Base-by-base conservation (phyloP, 768 basidiomycete species). In the Melanogaster broomeanus region DNA sequence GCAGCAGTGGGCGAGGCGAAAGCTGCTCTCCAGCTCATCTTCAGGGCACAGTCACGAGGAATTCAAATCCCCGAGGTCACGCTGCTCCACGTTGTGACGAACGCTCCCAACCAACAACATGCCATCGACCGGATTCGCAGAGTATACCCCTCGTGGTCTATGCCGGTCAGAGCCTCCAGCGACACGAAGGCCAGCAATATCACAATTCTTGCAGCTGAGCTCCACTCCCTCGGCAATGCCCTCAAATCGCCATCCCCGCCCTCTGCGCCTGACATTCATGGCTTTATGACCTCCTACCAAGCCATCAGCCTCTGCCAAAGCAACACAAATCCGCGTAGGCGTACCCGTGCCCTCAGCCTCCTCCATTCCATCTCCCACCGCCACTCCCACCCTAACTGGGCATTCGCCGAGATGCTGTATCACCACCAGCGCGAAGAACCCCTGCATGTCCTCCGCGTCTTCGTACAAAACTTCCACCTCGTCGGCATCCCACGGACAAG, bases 401-500 rank as follows among this genome's bases (percentile, higher is more conserved):
- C 44, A 1, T 54, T 70, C 40, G 43, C 67, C n/a, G 49, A 64
- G 33, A 69, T 69, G 67, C 62, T 68, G 5, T 50, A 62, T 31
- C 59, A 64, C 47, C 66, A 61, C 24, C 42, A 55, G 3, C 56
- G 57, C 13, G 55, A 28, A 11, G 55, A 62, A 34, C 48, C 19
- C 33, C 16, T 58, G 24, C 56, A 51, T n/a, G 45, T 59, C 30
- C 60, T 83, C 43, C 51, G 68, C 42, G 68, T 77, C 0, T 89
- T 82, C 59, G 63, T 67, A 11, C 71, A 77, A 6, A 74, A 81
- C 47, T 87, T 85, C 58, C 75, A 74, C 49, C 54, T 74, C 7
- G 65, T 74, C 33, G 84, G 81, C 12, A 69, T 88, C n/a, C 84
- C 86, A 0, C 56, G 28, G 48, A 70, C 30, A 62, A 70, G 60